phyloP scores from a whole-genome alignment of 202 grass and related monocot genomes.

The Schoenoplectus tabernaemontani region DNA sequence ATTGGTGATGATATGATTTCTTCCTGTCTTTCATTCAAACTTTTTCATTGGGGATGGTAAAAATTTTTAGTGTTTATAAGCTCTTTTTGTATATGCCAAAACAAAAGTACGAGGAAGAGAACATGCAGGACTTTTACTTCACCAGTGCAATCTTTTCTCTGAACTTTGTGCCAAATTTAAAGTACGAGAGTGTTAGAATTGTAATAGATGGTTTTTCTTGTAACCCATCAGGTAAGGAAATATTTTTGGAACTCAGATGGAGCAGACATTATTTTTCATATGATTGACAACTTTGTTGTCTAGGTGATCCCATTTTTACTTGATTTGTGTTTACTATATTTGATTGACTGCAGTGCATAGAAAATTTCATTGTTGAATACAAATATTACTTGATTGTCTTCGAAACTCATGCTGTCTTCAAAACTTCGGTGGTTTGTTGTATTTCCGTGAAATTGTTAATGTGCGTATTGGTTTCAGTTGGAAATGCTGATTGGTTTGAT shows the following conservation, averaged over 20 bases:
- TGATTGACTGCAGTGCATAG: constrained; percentile 11
- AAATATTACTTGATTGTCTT: neutral
- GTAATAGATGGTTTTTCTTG: neutral
- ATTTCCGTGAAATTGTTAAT: no score
- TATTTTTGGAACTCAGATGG: constrained; percentile 49
- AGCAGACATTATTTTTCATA: constrained; percentile 78
- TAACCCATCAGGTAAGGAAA: constrained; percentile 44
- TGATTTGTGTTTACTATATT: neutral
- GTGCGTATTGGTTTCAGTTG: neutral
- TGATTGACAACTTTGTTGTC: constrained; percentile 80
- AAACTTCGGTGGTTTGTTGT: no score
- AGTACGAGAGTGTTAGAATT: neutral
- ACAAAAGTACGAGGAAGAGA: neutral
- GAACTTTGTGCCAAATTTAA: no score
- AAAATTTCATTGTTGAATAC: neutral
- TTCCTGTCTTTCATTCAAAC: neutral
- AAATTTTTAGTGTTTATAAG: neutral
- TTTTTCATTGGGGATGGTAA: neutral
- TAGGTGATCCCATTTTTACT: constrained; percentile 19
- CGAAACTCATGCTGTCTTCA: neutral
- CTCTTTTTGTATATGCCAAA: no score
- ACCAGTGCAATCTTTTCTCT: neutral
- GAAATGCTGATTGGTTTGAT: neutral
- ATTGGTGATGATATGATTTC: no score
- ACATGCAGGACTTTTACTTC: neutral